Conservation (phyloP, 768 basidiomycete genomes). For the Hygrocybe punicea region DNA sequence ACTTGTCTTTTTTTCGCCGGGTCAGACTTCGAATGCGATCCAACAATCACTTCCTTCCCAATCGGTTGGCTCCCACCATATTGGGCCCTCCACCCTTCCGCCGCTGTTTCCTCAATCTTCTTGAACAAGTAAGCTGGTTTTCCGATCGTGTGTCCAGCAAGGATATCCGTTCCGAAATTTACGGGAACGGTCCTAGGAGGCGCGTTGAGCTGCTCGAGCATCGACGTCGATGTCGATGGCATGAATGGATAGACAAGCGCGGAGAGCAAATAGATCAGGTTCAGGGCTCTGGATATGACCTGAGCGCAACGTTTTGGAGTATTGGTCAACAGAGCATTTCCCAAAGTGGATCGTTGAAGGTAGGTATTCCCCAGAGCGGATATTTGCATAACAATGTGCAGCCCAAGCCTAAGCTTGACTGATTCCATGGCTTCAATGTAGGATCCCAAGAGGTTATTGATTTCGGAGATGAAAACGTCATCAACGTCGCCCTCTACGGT, state of each 20-base stretch:
- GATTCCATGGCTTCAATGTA: constrained; percentile 88
- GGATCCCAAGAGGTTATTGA: constrained; percentile 74
- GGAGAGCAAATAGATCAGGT: constrained; percentile 88
- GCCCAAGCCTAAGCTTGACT: constrained; percentile 83
- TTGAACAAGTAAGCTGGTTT: constrained; percentile 89
- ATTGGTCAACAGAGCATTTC: constrained; percentile 80
- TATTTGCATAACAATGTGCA: constrained; percentile 85
- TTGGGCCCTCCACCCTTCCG: constrained; percentile 71
- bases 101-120: constrained; percentile 88
- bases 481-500: constrained; percentile 65
- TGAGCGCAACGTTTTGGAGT: constrained; percentile 84
- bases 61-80: constrained; percentile 60
- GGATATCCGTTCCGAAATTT: constrained; percentile 72
- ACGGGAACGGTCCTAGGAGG: constrained; percentile 78
- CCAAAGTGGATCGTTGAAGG: constrained; percentile 88
- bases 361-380: constrained; percentile 89
- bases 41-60: not conserved
- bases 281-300: constrained; percentile 85
- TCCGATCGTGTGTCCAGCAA: constrained; percentile 82
- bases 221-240: constrained; percentile 81
- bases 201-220: constrained; percentile 85
- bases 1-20: not conserved
- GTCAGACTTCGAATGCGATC: not conserved
- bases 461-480: constrained; percentile 70
- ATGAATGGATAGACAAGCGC: constrained; percentile 92